Evolutionary conservation across 306 rosid species (phyloP).

Genomic region (Gynostemma pentaphyllum): DNA sequence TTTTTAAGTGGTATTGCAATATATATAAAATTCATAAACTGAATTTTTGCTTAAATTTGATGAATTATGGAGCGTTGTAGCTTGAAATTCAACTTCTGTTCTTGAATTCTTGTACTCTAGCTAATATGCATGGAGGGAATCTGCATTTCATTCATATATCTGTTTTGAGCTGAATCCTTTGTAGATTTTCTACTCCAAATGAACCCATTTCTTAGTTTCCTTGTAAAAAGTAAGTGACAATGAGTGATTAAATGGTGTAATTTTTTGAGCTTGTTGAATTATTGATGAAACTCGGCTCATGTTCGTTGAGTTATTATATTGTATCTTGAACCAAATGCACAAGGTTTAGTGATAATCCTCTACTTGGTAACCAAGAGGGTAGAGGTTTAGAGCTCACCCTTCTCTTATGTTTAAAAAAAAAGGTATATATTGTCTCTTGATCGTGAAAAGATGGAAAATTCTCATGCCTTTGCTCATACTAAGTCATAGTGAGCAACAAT

Average conservation of each 20-base stretch:
- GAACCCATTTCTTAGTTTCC: background rate
- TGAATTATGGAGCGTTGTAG: background rate
- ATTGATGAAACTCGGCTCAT: background rate
- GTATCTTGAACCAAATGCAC: too few species aligned
- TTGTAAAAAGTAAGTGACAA: background rate
- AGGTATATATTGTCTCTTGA: background rate
- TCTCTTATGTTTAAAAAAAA: too few species aligned
- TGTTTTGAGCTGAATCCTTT: background rate
- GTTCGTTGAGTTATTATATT: background rate
- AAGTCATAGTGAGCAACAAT: too few species aligned
- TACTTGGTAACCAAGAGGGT: too few species aligned
- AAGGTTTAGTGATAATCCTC: too few species aligned
- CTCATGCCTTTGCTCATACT: too few species aligned
- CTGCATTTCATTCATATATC: background rate
- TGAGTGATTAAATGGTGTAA: background rate
- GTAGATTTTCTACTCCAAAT: too few species aligned
- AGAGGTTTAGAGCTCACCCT: too few species aligned
- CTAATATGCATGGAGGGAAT: background rate
- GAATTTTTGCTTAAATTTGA: background rate
- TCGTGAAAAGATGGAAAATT: background rate
- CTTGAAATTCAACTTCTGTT: background rate
- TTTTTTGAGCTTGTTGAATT: background rate
- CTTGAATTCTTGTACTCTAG: background rate
- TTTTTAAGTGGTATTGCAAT: background rate
- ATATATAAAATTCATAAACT: background rate